These are phyloP conservation scores for Aspergillus steynii DNA, from an alignment of 495 filamentous ascomycete genomes.

Conservation along the genomic window DNA sequence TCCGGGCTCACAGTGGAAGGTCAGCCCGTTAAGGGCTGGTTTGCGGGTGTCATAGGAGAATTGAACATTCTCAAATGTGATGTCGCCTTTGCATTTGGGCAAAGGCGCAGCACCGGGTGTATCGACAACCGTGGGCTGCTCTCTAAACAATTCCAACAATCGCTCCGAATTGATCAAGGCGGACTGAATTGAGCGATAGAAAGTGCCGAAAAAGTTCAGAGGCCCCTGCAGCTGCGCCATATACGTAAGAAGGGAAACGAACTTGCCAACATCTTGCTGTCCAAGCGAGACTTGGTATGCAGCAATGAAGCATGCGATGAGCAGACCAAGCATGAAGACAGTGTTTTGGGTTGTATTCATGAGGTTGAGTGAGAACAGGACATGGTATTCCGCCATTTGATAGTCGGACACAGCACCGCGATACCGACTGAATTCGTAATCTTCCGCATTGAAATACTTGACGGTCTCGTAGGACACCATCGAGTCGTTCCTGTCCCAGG, in stretches of 20 bases:
- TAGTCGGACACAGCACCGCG: conserved; percentile 75
- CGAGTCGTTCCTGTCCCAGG: conserved; percentile 72
- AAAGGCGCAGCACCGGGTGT: conserved; percentile 55
- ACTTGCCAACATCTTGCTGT: conserved; percentile 70
- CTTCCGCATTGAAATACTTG: conserved; percentile 98
- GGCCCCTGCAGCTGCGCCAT: conserved; percentile 91
- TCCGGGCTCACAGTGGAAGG: conserved; percentile 80
- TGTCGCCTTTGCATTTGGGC: conserved; percentile 69
- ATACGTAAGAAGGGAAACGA: conserved; percentile 81
- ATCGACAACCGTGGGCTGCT: conserved; percentile 87
- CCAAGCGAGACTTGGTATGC: conserved; percentile 84
- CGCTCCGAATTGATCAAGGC: conserved; percentile 97
- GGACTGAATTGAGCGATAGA: conserved; percentile 94
- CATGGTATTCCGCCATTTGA: conserved; percentile 84
- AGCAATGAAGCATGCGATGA: conserved; percentile 80
- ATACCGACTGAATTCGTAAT: conserved; percentile 88
- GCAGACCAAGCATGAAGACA: conserved; percentile 87
- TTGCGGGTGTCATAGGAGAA: conserved; percentile 90
- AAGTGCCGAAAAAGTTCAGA: conserved; percentile 96
- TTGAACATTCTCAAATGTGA: conserved; percentile 81
- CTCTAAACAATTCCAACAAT: conserved; percentile 92
- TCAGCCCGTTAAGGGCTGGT: conserved; percentile 78
- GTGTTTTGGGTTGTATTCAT: conserved; percentile 95
- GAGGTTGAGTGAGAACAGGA: conserved; percentile 80
- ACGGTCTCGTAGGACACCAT: conserved; percentile 98